Evolutionary conservation across 1,284 basidiomycete genomes (phyloP), one percentile per base, ranked within the genome.

Genomic region (Ceratobasidium sp.): DNA sequence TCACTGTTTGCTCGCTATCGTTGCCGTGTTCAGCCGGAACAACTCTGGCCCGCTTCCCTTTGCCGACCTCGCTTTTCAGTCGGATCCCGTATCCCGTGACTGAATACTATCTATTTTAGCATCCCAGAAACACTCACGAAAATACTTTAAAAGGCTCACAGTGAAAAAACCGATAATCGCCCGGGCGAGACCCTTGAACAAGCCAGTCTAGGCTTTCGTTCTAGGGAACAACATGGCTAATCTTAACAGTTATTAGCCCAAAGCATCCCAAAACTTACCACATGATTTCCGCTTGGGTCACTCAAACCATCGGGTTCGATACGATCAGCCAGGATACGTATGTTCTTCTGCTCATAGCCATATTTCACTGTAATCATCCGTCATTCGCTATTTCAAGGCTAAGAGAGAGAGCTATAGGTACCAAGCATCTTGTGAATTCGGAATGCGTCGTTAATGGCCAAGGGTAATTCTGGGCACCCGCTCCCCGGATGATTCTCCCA

Each of bases 141-240:
- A 21, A 26, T n/a, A 21, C n/a, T 50, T 18, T 26, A 21, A 26
- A 26, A 21, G 8, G 26, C 47, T 50, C n/a, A 50, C 47, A 50
- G n/a, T 50, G 26, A 18, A 50, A 50, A 50, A 50, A 50, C n/a
- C 47, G n/a, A 21, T 21, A 50, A 50, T 50, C 47, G 9, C 47
- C 47, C 11, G 47, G 47, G 11, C 47, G 47, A 21, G 47, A 8
- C n/a, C 47, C 47, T 50, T 50, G 11, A 50, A 50, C 47, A 26
- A 50, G 47, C 47, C 47, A 50, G 26, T 50, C 47, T 26, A 50
- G 47, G 26, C 47, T 50, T 21, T 50, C n/a, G n/a, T 21, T n/a
- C 47, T 50, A 50, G n/a, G 47, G n/a, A 38, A 38, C 35, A 38
- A 38, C n/a, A n/a, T n/a, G n/a, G n/a, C 11, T 38, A 26, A 14